Conservation (phyloP, 345 rosid species). For the Laguncularia racemosa region DNA sequence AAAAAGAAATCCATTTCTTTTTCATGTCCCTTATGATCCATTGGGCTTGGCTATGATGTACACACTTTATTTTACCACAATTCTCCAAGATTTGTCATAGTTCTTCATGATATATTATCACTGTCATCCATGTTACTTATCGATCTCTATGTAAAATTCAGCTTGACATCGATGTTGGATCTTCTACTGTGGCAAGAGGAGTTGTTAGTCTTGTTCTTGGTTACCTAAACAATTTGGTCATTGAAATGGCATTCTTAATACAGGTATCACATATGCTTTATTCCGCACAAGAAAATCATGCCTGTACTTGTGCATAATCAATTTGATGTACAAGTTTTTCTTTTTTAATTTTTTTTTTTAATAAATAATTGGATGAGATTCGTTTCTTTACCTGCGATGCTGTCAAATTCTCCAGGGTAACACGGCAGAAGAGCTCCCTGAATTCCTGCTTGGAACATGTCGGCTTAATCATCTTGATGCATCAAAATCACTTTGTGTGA, state of each 20-base stretch:
- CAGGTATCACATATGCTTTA: conserved; percentile 35
- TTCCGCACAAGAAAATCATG: background rate
- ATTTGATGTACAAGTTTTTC: too few species aligned
- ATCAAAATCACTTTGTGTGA: conserved; percentile 40
- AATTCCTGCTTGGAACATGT: conserved; percentile 73
- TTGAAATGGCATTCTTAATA: conserved; percentile 91
- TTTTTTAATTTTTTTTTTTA: background rate
- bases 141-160: conserved; percentile 18
- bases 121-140: background rate
- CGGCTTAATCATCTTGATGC: conserved; percentile 62
- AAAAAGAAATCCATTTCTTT: too few species aligned
- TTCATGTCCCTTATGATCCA: too few species aligned
- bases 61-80: too few species aligned
- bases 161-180: conserved; percentile 79
- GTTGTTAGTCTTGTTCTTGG: conserved; percentile 77
- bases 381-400: background rate
- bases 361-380: background rate
- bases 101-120: too few species aligned
- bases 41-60: too few species aligned
- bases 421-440: conserved; percentile 85
- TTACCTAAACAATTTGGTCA: conserved; percentile 68
- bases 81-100: too few species aligned
- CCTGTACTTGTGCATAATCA: too few species aligned
- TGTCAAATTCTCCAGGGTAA: conserved; percentile 48
- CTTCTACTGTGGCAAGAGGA: conserved; percentile 89